Base-by-base conservation (phyloP, 495 filamentous ascomycete species). In the Pseudevernia furfuracea region DNA sequence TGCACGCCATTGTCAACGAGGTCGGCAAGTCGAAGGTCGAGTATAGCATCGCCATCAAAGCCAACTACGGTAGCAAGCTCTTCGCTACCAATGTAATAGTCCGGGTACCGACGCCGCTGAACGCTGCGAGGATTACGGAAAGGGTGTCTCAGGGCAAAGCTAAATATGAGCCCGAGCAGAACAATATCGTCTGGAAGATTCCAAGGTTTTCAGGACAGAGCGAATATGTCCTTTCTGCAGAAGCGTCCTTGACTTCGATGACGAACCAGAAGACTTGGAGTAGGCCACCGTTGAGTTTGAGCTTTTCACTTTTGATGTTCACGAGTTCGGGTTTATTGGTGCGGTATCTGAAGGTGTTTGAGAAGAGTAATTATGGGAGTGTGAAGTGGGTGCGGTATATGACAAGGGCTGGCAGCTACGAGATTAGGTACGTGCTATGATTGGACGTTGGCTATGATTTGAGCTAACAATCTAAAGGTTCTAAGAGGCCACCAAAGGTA, bases 311-410 rank as follows among this genome's bases (percentile, higher is more conserved):
- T 69, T 79, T 99, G 69, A 99, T 99, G 95, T 99, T 99, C 75
- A 99, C 95, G 43, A 92, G 88, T 71, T 90, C 86, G 2, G 95
- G 94, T 21, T 74, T 99, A 70, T 72, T 99, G 67, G 95, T 99
- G 58, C 78, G 95, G 49, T 99, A 99, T 76, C 77, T 99, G 64
- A 99, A 99, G 79, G 95, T 99, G 34, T 99, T 99, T 78, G 95
- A 99, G 82, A 99, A 99, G 85, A 91, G 82, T 73, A 97, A 97
- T 77, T 99, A 99, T 73, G 92, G 88, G 63, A 95, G 89, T 69
- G 95, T 99, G 14, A 99, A 99, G 73, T 99, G 95, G 95, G 95
- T 99, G 68, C 79, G 95, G 70, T 99, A 99, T 77, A 99, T 99
- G 95, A 99, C 95, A 37, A 82, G 95, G 57, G 95, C 93, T 23